Evolutionary conservation across 768 basidiomycete species (phyloP).

Genomic region (Suillus spraguei): DNA sequence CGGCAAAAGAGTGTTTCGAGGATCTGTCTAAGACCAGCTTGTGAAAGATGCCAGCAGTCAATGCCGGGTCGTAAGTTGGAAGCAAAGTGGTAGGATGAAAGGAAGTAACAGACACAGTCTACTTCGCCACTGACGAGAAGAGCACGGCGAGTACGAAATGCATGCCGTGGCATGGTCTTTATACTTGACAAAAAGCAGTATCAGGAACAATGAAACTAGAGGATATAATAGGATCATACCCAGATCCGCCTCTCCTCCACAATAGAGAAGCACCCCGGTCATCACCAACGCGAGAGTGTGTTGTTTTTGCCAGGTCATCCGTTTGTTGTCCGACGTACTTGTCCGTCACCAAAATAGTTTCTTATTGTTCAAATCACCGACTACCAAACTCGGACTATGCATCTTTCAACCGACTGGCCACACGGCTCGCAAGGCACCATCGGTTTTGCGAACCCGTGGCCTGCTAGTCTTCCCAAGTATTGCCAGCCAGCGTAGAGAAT

Average conservation of each 20-base stretch:
- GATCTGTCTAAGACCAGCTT: conserved; percentile 14
- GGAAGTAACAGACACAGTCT: conserved; percentile 31
- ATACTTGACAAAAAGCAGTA: conserved; percentile 17
- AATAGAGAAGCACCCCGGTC: conserved; percentile 12
- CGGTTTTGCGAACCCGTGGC: background rate
- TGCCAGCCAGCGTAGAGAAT: background rate
- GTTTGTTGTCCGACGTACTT: conserved; percentile 4
- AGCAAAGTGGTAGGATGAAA: conserved; percentile 18
- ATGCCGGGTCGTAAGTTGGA: conserved; percentile 20
- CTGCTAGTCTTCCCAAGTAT: conserved; percentile 7
- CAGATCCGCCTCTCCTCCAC: conserved; percentile 10
- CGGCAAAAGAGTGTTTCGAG: conserved; percentile 2
- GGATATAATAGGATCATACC: conserved; percentile 13
- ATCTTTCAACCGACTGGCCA: background rate
- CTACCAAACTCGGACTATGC: conserved; percentile 5
- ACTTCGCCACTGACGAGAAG: conserved; percentile 8
- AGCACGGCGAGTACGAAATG: background rate
- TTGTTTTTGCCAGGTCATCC: background rate
- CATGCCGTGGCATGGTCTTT: conserved; percentile 15
- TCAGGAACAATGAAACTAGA: conserved; percentile 21
- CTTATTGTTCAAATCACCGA: background rate
- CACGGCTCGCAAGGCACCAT: background rate
- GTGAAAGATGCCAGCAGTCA: conserved; percentile 23
- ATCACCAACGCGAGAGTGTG: background rate
- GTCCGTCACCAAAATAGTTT: conserved; percentile 5